Conservation (phyloP, 192 early-diverging fungal species). For the Coemansia sp. region DNA sequence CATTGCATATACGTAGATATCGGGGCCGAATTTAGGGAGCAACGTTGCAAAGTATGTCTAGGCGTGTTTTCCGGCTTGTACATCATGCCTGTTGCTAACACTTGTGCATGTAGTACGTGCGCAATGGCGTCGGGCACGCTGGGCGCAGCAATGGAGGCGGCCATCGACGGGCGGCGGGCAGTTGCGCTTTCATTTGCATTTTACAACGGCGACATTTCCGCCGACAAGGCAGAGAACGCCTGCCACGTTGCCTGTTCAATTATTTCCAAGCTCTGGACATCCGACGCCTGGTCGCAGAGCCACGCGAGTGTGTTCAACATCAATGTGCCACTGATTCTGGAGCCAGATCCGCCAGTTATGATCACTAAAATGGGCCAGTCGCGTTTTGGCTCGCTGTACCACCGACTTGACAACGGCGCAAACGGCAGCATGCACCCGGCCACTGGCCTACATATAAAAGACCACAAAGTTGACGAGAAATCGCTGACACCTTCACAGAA, state of each 20-base stretch:
- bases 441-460: background rate
- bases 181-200: conserved; percentile 29
- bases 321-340: conserved; percentile 12
- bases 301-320: conserved; percentile 14
- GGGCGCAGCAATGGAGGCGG: conserved; percentile 28
- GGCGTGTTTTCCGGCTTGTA: too few species aligned
- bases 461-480: background rate
- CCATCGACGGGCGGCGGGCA: conserved; percentile 3
- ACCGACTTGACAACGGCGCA: background rate
- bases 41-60: conserved; percentile 34
- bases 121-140: conserved; percentile 27
- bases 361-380: conserved; percentile 18
- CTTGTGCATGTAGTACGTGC: conserved; percentile 14
- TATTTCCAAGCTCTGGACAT: conserved; percentile 20
- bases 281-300: conserved; percentile 10
- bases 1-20: conserved; percentile 34
- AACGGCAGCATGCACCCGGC: background rate
- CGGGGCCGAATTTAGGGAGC: conserved; percentile 29
- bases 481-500: background rate
- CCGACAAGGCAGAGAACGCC: conserved; percentile 16
- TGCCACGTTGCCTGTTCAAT: conserved; percentile 6
- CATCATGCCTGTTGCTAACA: too few species aligned
- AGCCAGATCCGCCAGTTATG: conserved; percentile 4
- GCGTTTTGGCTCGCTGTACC: conserved; percentile 19
- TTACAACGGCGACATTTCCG: conserved; percentile 18